Evolutionary conservation across 805 yeast species (phyloP), one percentile per base, ranked within the genome.

Genomic region (Cyberlindnera nakhonratchasimensis): DNA sequence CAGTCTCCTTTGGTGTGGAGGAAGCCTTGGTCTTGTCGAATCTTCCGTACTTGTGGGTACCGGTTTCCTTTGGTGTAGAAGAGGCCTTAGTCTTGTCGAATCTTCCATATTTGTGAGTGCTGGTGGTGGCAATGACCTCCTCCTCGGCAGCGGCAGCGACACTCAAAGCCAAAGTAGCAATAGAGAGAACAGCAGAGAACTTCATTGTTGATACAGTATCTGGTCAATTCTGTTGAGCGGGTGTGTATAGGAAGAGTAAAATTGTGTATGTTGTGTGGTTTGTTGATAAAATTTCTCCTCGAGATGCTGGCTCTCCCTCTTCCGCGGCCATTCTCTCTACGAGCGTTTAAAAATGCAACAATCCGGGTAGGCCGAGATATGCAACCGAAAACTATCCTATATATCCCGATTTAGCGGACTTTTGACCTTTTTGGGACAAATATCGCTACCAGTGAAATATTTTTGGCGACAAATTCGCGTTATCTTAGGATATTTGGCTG

Each of bases 1-100:
- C 71, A 42, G 72, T 62, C 19, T 61, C 47, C 16, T 69, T 46
- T 4, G 75, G 46, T 14, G 62, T 52, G 34, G 61, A 46, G 6
- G 70, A 46, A 28, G 62, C 55, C 48, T 61, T 52, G 42, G 77
- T 71, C 63, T 75, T 72, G 67, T 75, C 67, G 51, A 74, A 75
- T 57, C 69, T 70, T 51, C 86, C 86, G 50, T 67, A 69, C 50
- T 63, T 71, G 69, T 79, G 84, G 42, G 84, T 79, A 37, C 39
- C 39, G 16, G 39, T 37, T 13, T 13, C 19, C 7, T 19, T 14
- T 45, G 39, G 12, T 12, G 74, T 72, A 53, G 64, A 59, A 12
- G 46, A 47, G 34, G 53, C 37, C 6, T 30, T 48, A 33, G 42
- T 47, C 22, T 26, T 37, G 19, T 43, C 32, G 12, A 29, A 29